These are phyloP conservation scores for Carallia brachiata DNA, from an alignment of 345 rosid species.

Conservation along the genomic window DNA sequence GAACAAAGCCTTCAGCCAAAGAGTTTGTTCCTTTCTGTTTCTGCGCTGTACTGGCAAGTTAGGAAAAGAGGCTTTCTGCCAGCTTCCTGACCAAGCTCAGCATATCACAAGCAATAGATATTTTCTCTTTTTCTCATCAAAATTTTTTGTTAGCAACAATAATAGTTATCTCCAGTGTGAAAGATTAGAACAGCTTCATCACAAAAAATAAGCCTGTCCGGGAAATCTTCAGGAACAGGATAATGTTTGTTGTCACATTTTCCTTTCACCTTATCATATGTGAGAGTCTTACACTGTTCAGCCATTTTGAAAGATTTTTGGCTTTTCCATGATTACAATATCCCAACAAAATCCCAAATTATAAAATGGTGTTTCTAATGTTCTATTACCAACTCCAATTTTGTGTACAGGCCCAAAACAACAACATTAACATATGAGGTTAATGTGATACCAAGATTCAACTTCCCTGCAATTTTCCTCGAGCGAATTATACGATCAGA, in stretches of 20 bases:
- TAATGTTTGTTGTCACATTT: neutral
- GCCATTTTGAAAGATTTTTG: neutral
- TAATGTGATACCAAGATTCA: conserved; percentile 84
- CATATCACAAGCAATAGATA: no score
- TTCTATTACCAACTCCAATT: neutral
- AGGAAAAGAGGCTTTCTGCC: no score
- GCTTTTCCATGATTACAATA: neutral
- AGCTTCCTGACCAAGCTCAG: no score
- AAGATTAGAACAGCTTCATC: neutral
- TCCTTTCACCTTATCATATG: conserved; percentile 14
- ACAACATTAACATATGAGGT: conserved; percentile 77
- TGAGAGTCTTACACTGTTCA: neutral
- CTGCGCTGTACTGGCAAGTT: no score
- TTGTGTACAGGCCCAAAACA: conserved; percentile 48
- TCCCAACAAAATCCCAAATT: no score
- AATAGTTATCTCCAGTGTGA: neutral
- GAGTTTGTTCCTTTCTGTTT: no score
- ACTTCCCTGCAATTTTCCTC: conserved; percentile 87
- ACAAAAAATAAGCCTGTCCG: neutral
- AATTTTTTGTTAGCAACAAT: no score
- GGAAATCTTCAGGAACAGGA: neutral
- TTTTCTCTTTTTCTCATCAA: no score
- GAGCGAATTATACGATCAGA: conserved; percentile 94
- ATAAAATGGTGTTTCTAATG: no score
- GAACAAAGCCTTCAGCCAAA: no score